Conservation (phyloP, 1,284 basidiomycete species). For the Neonothopanus nambi region DNA sequence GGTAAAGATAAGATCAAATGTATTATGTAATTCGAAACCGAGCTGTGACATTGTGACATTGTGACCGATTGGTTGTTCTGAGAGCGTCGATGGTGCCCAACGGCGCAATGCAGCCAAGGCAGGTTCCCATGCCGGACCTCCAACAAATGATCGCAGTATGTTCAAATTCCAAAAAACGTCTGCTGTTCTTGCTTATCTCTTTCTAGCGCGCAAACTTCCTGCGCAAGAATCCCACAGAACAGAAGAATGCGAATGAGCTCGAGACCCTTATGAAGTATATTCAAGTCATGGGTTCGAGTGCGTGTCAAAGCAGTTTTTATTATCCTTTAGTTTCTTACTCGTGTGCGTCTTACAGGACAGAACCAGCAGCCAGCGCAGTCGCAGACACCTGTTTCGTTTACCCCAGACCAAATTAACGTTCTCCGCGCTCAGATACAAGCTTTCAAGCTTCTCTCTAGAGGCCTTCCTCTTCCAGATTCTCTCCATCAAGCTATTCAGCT, state of each 20-base stretch:
- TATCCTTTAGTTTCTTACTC: conserved; percentile 9
- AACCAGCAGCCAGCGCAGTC: conserved; percentile 34
- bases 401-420: conserved; percentile 80
- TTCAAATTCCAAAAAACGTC: neutral
- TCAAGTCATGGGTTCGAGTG: conserved; percentile 38
- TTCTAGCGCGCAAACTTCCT: conserved; percentile 46
- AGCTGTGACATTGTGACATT: too few species aligned
- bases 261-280: conserved; percentile 47
- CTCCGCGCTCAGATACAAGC: conserved; percentile 90
- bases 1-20: too few species aligned
- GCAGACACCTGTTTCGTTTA: conserved; percentile 77
- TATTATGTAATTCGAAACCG: too few species aligned
- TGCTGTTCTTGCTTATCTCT: neutral
- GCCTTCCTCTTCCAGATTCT: conserved; percentile 78
- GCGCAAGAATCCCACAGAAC: conserved; percentile 47
- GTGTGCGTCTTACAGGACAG: conserved; percentile 18
- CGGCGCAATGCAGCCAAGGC: conserved; percentile 2
- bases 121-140: conserved; percentile 1
- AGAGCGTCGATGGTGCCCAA: too few species aligned
- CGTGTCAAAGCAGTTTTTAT: conserved; percentile 18
- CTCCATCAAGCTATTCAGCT: conserved; percentile 79
- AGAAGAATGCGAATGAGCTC: conserved; percentile 44
- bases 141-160: conserved; percentile 9
- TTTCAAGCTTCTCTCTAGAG: conserved; percentile 82
- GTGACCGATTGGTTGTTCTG: too few species aligned